phyloP scores from a whole-genome alignment of 257 asterid species.

The Nicotiana paniculata region DNA sequence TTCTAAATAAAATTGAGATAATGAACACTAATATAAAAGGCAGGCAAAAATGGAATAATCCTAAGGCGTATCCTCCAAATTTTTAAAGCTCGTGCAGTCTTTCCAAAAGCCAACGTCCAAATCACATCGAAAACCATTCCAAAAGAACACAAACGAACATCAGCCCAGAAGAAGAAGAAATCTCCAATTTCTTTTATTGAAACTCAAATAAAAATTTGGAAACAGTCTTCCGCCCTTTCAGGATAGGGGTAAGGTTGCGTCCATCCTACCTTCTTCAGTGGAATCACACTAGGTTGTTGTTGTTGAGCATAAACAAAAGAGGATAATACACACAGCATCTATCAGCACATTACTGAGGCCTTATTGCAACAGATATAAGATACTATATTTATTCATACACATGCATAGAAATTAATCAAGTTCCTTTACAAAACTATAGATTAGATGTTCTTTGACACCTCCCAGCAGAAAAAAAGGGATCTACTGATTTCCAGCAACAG shows the following conservation, averaged over 20 bases:
- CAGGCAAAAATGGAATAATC: too few species aligned
- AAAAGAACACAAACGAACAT: too few species aligned
- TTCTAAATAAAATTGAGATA: too few species aligned
- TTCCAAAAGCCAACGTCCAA: not conserved
- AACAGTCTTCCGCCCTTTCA: too few species aligned
- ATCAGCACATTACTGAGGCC: not conserved
- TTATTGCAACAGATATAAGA: not conserved
- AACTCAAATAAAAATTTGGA: too few species aligned
- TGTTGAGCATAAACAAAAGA: too few species aligned
- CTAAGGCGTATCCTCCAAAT: not conserved
- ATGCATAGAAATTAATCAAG: not conserved
- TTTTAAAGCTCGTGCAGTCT: not conserved
- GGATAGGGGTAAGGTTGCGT: too few species aligned
- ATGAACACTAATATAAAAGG: too few species aligned
- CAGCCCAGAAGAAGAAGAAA: not conserved
- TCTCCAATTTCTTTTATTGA: too few species aligned
- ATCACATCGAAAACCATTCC: not conserved
- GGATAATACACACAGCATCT: not conserved
- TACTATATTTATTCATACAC: not conserved
- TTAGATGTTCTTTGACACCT: not conserved
- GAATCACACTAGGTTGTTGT: too few species aligned
- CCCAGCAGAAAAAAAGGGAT: not conserved
- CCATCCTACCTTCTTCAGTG: too few species aligned
- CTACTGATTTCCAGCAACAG: slow-evolving; percentile 75
- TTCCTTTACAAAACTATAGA: not conserved